Conservation (phyloP, 1,139 yeast species). For the Meyerozyma smithsonii region DNA sequence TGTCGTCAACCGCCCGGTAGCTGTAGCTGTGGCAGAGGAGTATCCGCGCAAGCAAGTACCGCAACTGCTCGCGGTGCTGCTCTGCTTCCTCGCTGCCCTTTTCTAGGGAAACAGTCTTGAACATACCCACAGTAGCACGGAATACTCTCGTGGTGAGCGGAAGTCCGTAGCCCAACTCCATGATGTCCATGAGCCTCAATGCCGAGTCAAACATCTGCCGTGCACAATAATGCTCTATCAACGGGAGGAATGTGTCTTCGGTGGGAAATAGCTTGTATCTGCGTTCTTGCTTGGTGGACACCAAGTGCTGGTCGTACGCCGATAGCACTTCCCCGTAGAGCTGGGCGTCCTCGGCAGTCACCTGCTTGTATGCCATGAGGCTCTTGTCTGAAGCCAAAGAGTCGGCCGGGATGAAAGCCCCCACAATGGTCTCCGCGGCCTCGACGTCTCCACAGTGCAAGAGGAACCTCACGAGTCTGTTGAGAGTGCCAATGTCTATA, state of each 20-base stretch:
- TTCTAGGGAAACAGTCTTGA: slow-evolving; percentile 4
- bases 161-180: slow-evolving; percentile 7
- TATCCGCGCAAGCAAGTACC: slow-evolving; percentile 7
- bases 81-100: slow-evolving; percentile 10
- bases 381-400: neutral
- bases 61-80: slow-evolving; percentile 7
- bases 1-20: slow-evolving; percentile 7
- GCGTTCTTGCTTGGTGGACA: neutral
- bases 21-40: neutral
- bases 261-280: slow-evolving; percentile 8
- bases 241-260: slow-evolving; percentile 9
- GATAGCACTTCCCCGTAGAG: neutral
- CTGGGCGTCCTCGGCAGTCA: neutral
- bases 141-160: slow-evolving; percentile 11
- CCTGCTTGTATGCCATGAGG: neutral
- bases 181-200: slow-evolving; percentile 5
- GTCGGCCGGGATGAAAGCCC: neutral
- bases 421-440: neutral
- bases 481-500: slow-evolving; percentile 1
- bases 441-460: neutral
- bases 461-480: neutral
- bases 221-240: slow-evolving; percentile 5
- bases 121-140: slow-evolving; percentile 6
- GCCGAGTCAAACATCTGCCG: slow-evolving; percentile 4
- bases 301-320: neutral